Evolutionary conservation across 805 yeast genomes (phyloP), one percentile per base, ranked within the genome.

Genomic region (Metschnikowia noctiluminum): DNA sequence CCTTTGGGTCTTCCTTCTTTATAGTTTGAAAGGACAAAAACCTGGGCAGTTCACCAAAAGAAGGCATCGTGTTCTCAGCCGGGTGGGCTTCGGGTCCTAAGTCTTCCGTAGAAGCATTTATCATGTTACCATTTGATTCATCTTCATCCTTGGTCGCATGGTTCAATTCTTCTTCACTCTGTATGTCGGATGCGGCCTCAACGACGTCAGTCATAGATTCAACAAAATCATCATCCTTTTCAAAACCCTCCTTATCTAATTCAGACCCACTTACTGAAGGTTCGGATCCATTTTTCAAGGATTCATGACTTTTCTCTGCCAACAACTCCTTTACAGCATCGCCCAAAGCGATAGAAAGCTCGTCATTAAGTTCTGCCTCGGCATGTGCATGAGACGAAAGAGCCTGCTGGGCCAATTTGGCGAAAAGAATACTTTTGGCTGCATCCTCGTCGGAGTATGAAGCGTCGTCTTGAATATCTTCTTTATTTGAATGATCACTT

Each of bases 11-110:
- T 21, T 54, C 58, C 13, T 36, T 40, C 12, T 16, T 34, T 30
- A 56, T 46, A 2, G 57, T 50, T 15, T 42, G 52, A 48, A 56
- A 56, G 1, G 46, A 16, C 1, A 54, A 57, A 15, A 46, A 34
- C 28, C 27, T 21, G 7, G 42, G 28, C 26, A 28, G 32, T 12
- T 30, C 12, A 9, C 6, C 5, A 30, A 30, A 5, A 10, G 6
- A 30, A 30, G 32, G 32, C 21, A 21, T 21, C 21, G 21, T 21
- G 21, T 21, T 21, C 4, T 21, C 21, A 21, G 4, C 21, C 4
- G 21, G 21, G 21, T 21, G 21, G 21, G 21, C 21, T 4, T 21
- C 21, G 2, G 4, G 2, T 21, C 4, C 21, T 21, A 4, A 4
- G 4, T 4, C 21, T 21, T 21, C 4, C 21, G 21, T 2, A 21